These are phyloP conservation scores for Pistacia vera DNA, from an alignment of 345 rosid genomes.

Conservation along the genomic window DNA sequence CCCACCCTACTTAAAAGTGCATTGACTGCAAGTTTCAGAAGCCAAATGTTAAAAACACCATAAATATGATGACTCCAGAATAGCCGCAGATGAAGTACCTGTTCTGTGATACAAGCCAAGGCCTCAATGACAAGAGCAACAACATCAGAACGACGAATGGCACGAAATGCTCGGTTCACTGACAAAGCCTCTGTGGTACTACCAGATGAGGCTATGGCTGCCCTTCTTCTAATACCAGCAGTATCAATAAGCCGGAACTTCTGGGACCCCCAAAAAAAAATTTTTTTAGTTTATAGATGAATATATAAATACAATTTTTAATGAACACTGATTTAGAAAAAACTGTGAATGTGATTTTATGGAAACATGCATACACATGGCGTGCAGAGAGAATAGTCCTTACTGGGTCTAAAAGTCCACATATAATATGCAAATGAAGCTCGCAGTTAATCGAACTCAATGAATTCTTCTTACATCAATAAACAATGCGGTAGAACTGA, in stretches of 20 bases:
- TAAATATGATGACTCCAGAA: background rate
- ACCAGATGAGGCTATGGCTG: slow-evolving; percentile 87
- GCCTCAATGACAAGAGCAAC: slow-evolving; percentile 98
- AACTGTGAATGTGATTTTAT: background rate
- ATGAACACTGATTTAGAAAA: background rate
- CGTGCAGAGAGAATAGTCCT: background rate
- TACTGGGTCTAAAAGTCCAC: background rate
- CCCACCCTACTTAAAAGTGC: background rate
- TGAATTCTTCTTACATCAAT: background rate
- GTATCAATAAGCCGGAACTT: slow-evolving; percentile 92
- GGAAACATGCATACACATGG: background rate
- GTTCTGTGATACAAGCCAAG: slow-evolving; percentile 94
- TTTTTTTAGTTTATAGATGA: background rate
- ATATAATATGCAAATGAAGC: background rate
- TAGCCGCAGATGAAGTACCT: slow-evolving; percentile 51
- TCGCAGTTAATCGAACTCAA: background rate
- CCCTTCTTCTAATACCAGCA: slow-evolving; percentile 94
- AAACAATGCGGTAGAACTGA: background rate
- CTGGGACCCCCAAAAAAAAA: slow-evolving; percentile 37
- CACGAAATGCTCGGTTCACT: slow-evolving; percentile 92
- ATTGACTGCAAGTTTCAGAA: background rate
- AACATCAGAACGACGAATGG: slow-evolving; percentile 91
- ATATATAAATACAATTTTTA: background rate
- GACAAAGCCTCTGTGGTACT: slow-evolving; percentile 91
- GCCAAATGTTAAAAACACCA: background rate